Percentiles rank a stretch among this genome's conserved stretches.
Conservation (phyloP, 805 yeast species). For the Jamesozyma gamospora region DNA sequence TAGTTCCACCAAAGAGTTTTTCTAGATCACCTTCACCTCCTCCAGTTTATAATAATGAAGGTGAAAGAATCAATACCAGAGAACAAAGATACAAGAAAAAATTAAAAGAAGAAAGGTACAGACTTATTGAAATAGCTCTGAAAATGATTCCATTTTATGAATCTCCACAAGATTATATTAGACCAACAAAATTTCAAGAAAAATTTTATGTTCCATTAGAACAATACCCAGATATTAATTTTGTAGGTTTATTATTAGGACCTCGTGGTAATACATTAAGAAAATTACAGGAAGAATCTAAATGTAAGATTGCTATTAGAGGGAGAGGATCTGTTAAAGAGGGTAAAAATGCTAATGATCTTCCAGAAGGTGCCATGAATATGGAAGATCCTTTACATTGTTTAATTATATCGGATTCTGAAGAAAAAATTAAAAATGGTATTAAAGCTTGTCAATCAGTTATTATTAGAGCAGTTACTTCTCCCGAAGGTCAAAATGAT, state of each 20-base stretch:
- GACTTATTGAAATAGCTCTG: conserved; percentile 65
- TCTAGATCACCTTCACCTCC: conserved; percentile 80
- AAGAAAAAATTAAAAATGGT: conserved; percentile 67
- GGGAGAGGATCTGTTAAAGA: conserved; percentile 96
- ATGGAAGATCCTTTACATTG: conserved; percentile 84
- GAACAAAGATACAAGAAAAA: conserved; percentile 52
- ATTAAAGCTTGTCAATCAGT: conserved; percentile 62
- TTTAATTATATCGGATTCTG: conserved; percentile 71
- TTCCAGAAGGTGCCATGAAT: conserved; percentile 41
- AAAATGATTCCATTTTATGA: conserved; percentile 62
- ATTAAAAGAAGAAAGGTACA: conserved; percentile 71
- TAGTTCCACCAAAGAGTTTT: conserved; percentile 36
- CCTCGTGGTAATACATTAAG: conserved; percentile 91
- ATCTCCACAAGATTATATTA: conserved; percentile 70
- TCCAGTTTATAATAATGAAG: conserved; percentile 75
- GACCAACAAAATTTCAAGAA: conserved; percentile 64
- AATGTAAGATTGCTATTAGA: conserved; percentile 82
- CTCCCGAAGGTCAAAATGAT: conserved; percentile 92
- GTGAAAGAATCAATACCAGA: conserved; percentile 79
- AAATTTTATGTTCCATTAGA: conserved; percentile 77
- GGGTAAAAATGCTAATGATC: conserved; percentile 52
- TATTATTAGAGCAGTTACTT: conserved; percentile 69
- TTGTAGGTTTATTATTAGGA: conserved; percentile 82
- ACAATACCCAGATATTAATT: conserved; percentile 85
- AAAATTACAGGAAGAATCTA: conserved; percentile 70